Conservation (phyloP, 164 flowering plant genomes). For the Magnolia changhungtana region DNA sequence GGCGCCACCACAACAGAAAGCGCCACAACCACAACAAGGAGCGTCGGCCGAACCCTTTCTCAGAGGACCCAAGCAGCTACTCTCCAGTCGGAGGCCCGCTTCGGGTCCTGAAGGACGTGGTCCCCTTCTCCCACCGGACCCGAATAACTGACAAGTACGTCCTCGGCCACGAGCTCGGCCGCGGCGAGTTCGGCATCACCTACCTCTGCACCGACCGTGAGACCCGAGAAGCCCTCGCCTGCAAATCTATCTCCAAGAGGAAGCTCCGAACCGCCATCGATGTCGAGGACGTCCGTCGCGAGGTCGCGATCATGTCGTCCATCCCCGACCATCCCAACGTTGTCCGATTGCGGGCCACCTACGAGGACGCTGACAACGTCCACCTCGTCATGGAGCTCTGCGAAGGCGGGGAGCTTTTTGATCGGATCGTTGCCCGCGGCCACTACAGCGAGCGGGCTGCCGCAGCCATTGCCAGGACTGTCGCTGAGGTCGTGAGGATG, state of each 20-base stretch:
- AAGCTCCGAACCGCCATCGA: slow-evolving; percentile 86
- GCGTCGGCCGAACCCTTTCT: slow-evolving; percentile 53
- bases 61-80: slow-evolving; percentile 27
- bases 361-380: slow-evolving; percentile 82
- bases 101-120: slow-evolving; percentile 71
- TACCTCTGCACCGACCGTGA: slow-evolving; percentile 85
- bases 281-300: slow-evolving; percentile 84
- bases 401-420: slow-evolving; percentile 95
- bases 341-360: slow-evolving; percentile 71
- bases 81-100: slow-evolving; percentile 49
- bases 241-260: slow-evolving; percentile 90
- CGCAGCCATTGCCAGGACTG: slow-evolving; percentile 66
- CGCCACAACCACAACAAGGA: slow-evolving; percentile 13
- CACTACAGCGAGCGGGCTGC: slow-evolving; percentile 93
- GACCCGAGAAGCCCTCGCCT: slow-evolving; percentile 63
- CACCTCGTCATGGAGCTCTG: slow-evolving; percentile 98
- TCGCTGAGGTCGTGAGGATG: slow-evolving; percentile 91
- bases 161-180: slow-evolving; percentile 84
- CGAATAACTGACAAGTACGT: slow-evolving; percentile 79
- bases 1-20: not conserved
- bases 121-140: slow-evolving; percentile 48
- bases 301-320: slow-evolving; percentile 82
- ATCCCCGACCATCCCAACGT: slow-evolving; percentile 79
- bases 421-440: slow-evolving; percentile 90
- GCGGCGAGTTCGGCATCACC: slow-evolving; percentile 96